Base-by-base conservation (phyloP, 2,329 filamentous ascomycete species). In the Alternaria solani region DNA sequence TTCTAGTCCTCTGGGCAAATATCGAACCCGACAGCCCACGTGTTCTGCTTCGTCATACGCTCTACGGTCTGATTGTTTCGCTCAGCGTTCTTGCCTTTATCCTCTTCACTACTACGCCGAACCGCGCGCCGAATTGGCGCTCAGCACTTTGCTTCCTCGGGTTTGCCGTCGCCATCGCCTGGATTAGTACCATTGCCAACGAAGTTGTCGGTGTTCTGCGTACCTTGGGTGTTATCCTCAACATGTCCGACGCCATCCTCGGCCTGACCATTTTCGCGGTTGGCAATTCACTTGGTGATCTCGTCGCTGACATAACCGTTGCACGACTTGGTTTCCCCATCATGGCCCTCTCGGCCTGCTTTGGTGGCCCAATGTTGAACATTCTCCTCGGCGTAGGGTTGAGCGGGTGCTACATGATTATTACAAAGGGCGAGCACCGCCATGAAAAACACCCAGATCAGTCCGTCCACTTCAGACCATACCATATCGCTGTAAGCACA, bases 281-380 rank as follows among this genome's bases (percentile, higher is more conserved):
- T 34, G 95, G 95, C 28, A 99, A 99, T 79, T 96, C 92, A 8
- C 85, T 98, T 8, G 94, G 95, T 38, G 95, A 99, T 72, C 84
- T 99, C 16, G 93, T 99, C 9, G 94, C 95, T 16, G 91, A 99
- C 75, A 91, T 98, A 55, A 99, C 95, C 0, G 91, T 99, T 38
- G 95, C 95, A 4, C 88, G 92, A 34, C 87, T 99, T 3, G 95
- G 95, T 3, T 97, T 94, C 78, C 95, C 95, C 0, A 93, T 99
- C 64, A 99, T 99, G 95, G 95, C 95, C 1, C 81, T 91, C 41
- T 94, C 92, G 34, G 95, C 95, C 5, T 99, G 95, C 76, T 97
- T 99, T 76, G 95, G 95, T n/a, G 96, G 95, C 0, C 95, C 95
- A 0, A 94, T 99, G 93, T 86, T 99, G 41, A 99, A 99, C 71